These are phyloP conservation scores for Stagonosporopsis vannaccii DNA, from an alignment of 2,329 filamentous ascomycete genomes.

Conservation along the genomic window DNA sequence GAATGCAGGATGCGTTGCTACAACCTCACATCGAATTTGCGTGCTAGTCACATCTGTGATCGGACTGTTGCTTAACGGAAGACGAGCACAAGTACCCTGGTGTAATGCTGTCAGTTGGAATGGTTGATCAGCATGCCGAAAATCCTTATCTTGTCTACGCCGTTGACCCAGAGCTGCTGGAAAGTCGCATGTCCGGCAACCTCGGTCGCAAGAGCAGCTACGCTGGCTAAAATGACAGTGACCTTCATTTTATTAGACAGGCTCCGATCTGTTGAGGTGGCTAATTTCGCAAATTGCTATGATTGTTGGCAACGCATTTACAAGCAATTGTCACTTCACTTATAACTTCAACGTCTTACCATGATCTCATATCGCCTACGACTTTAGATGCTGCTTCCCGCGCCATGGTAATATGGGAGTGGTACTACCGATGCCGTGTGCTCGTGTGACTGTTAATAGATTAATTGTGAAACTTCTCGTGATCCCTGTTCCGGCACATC, in stretches of 20 bases:
- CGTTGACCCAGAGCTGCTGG: constrained; percentile 44
- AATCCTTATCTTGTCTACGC: constrained; percentile 35
- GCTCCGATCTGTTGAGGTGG: not conserved
- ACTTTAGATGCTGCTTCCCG: not conserved
- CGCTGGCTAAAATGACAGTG: constrained; percentile 18
- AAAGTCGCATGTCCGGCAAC: constrained; percentile 40
- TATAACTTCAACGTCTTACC: not conserved
- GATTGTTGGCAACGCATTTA: not conserved
- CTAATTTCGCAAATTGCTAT: not conserved
- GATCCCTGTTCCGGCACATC: not conserved
- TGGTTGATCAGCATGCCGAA: not conserved
- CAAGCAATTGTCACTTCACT: not conserved
- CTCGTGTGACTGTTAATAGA: constrained; percentile 11
- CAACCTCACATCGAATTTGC: constrained; percentile 57
- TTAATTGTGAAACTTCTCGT: not conserved
- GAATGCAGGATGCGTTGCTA: not conserved
- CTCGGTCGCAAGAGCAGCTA: constrained; percentile 20
- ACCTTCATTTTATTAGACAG: constrained; percentile 26
- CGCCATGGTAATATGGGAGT: not conserved
- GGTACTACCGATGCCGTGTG: not conserved
- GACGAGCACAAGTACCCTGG: constrained; percentile 35
- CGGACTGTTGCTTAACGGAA: constrained; percentile 48
- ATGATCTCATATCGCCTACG: not conserved
- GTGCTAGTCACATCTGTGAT: constrained; percentile 59
- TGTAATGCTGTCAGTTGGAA: not conserved